Evolutionary conservation across 768 basidiomycete species (phyloP).

Genomic region (Pleurotus cornucopiae): DNA sequence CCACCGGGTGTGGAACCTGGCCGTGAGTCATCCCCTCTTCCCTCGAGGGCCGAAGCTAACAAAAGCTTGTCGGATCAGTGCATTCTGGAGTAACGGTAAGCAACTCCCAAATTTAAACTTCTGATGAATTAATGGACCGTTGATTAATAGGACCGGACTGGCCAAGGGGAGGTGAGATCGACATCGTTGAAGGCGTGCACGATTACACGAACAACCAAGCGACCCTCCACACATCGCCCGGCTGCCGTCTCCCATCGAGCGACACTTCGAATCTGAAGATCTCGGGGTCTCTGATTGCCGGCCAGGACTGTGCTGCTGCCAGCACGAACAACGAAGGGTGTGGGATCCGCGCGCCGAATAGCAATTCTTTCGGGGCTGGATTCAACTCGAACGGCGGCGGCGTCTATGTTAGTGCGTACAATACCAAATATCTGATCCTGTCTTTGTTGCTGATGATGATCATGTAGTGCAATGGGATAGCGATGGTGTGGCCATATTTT

Average conservation of each 20-base stretch:
- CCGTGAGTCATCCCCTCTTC: conserved; percentile 37
- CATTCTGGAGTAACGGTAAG: conserved; percentile 46
- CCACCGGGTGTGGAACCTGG: conserved; percentile 87
- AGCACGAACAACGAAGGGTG: conserved; percentile 80
- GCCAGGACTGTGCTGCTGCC: conserved; percentile 66
- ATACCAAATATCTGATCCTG: background rate
- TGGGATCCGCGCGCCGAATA: conserved; percentile 59
- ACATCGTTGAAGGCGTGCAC: conserved; percentile 81
- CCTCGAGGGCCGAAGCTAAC: background rate
- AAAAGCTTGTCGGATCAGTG: conserved; percentile 21
- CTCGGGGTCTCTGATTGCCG: conserved; percentile 61
- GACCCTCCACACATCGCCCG: conserved; percentile 73
- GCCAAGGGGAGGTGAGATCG: conserved; percentile 72
- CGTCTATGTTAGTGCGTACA: conserved; percentile 81
- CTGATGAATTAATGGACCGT: no score
- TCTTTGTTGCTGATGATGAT: background rate
- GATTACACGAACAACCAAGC: conserved; percentile 80
- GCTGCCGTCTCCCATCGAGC: conserved; percentile 58
- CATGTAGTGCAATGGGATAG: conserved; percentile 69
- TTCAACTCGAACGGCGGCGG: conserved; percentile 88
- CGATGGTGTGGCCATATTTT: conserved; percentile 74
- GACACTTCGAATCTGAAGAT: conserved; percentile 46
- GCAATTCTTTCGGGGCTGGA: conserved; percentile 72
- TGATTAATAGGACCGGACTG: conserved; percentile 47
- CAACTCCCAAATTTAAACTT: no score